phyloP scores from a whole-genome alignment of 148 eudicot species.

The Rhododendron ovatum region DNA sequence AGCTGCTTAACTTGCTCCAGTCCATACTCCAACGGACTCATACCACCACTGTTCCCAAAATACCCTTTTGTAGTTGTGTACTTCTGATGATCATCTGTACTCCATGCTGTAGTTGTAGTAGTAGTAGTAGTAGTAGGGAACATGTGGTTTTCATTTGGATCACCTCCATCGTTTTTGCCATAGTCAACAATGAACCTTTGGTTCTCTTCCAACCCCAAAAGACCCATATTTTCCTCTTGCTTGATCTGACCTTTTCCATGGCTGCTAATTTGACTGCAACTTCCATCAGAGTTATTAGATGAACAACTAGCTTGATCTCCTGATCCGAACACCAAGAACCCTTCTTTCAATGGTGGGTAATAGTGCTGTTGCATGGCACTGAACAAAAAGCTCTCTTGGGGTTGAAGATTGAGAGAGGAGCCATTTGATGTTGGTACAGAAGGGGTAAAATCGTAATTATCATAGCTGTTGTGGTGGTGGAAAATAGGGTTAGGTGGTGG shows the following conservation, averaged over 20 bases:
- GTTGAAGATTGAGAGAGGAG: not conserved
- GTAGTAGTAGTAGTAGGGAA: not conserved
- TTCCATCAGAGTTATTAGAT: not conserved
- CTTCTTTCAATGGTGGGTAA: not conserved
- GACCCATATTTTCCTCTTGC: not conserved
- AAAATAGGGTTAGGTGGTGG: slow-evolving; percentile 12
- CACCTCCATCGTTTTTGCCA: not conserved
- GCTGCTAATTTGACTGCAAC: not conserved
- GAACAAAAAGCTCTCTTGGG: not conserved
- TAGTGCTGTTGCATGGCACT: not conserved
- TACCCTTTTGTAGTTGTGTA: not conserved
- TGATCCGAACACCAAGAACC: not conserved
- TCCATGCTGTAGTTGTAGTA: not conserved
- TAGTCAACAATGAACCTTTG: not conserved
- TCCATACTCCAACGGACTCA: not conserved
- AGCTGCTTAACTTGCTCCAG: slow-evolving; percentile 31
- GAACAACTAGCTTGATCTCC: slow-evolving; percentile 2
- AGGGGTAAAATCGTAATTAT: not conserved
- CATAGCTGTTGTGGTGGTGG: slow-evolving; percentile 2
- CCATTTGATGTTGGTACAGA: not conserved
- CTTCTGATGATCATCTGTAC: not conserved
- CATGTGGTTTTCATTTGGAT: not conserved
- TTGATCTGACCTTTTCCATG: not conserved
- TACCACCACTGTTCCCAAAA: not conserved
- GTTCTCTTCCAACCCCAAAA: not conserved